Percentiles rank a stretch among this genome's conserved stretches.
Evolutionary conservation across 345 rosid species (phyloP).

Genomic region (Hibiscus syriacus): DNA sequence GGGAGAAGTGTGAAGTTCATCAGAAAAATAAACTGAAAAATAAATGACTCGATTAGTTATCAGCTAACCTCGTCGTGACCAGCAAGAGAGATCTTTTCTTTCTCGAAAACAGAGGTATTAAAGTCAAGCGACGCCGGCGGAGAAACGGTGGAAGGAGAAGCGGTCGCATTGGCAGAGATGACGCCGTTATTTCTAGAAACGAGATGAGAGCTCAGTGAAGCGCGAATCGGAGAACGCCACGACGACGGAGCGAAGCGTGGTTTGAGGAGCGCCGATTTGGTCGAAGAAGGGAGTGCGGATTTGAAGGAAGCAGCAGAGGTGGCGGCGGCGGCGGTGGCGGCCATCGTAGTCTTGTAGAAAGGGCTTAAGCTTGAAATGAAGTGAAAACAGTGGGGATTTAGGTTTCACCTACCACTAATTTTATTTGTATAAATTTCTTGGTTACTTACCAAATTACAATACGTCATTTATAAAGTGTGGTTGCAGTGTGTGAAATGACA

Average conservation of each 20-base stretch:
- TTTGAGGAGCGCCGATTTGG: not conserved
- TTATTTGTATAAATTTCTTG: too few relatives aligned
- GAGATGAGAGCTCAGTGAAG: constrained; percentile 1
- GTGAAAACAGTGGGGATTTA: too few relatives aligned
- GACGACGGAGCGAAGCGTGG: not conserved
- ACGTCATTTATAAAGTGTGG: too few relatives aligned
- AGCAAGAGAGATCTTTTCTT: constrained; percentile 30
- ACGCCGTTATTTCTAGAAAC: not conserved
- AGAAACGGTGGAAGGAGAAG: constrained; percentile 10
- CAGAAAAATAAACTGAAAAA: not conserved
- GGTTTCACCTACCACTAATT: too few relatives aligned
- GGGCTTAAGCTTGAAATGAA: not conserved
- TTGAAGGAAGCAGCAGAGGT: not conserved
- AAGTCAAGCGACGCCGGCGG: constrained; percentile 21
- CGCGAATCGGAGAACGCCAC: constrained; percentile 1
- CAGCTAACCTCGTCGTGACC: constrained; percentile 35
- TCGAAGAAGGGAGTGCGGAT: not conserved
- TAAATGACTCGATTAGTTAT: not conserved
- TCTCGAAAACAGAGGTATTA: constrained; percentile 26
- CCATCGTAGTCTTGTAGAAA: constrained; percentile 11
- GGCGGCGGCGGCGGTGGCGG: constrained; percentile 10
- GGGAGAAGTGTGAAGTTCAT: not conserved
- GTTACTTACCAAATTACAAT: too few relatives aligned
- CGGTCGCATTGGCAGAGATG: constrained; percentile 10
- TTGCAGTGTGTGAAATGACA: too few relatives aligned